Percentiles rank a stretch among this genome's conserved stretches.
Evolutionary conservation across 2,329 filamentous ascomycete species (phyloP).

Genomic region (Alternaria incomplexa): DNA sequence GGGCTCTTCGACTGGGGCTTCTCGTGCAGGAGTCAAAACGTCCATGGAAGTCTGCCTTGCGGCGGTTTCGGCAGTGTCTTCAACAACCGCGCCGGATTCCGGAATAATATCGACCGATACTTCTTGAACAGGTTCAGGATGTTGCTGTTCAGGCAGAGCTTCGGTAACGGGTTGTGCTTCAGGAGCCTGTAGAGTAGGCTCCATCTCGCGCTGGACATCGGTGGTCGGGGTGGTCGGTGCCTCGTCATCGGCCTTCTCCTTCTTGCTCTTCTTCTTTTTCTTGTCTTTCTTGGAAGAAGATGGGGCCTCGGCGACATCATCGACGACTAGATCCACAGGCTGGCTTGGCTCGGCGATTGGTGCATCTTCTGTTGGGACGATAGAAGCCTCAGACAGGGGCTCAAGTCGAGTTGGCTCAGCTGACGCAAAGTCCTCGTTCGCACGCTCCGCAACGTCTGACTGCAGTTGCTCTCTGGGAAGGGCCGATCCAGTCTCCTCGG

Average conservation of each 20-base stretch:
- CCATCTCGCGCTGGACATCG: background rate
- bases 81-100: no score
- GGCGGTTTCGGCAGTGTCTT: no score
- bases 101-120: no score
- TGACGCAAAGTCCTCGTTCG: background rate
- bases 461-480: background rate
- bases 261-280: constrained; percentile 37
- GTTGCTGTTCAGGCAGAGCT: no score
- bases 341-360: background rate
- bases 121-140: no score
- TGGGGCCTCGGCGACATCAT: background rate
- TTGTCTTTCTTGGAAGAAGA: constrained; percentile 31
- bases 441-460: background rate
- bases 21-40: background rate
- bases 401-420: background rate
- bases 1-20: constrained; percentile 5
- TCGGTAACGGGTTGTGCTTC: no score
- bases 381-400: background rate
- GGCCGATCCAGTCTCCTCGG: background rate
- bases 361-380: background rate
- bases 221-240: background rate
- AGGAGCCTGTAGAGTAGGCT: no score
- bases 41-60: background rate
- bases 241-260: constrained; percentile 13
- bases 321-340: background rate